These are phyloP conservation scores for Arthrobotrys sphaeroides DNA, from an alignment of 2,329 filamentous ascomycete genomes.

Conservation along the genomic window DNA sequence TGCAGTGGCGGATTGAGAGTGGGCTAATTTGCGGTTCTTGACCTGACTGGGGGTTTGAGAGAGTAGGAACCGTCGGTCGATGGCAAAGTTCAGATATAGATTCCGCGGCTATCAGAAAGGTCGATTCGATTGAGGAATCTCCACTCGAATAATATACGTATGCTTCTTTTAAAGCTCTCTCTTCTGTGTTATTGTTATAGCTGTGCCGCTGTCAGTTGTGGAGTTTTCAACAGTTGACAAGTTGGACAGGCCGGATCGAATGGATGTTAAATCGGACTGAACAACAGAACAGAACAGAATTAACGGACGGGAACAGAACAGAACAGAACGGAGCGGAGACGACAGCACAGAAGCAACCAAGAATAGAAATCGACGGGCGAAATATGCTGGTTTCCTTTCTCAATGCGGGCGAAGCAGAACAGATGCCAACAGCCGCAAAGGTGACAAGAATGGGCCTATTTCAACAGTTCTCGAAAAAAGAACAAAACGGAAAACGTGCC, in stretches of 20 bases:
- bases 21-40: slow-evolving; percentile 16
- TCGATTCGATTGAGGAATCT: slow-evolving; percentile 13
- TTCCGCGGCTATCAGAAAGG: slow-evolving; percentile 18
- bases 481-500: slow-evolving; percentile 26
- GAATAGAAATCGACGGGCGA: slow-evolving; percentile 6
- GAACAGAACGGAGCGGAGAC: not conserved
- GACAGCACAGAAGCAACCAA: slow-evolving; percentile 20
- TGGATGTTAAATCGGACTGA: slow-evolving; percentile 15
- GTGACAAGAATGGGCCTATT: slow-evolving; percentile 7
- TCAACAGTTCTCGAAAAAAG: slow-evolving; percentile 22
- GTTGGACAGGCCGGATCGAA: not conserved
- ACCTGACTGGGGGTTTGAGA: slow-evolving; percentile 16
- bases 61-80: not conserved
- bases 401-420: not conserved
- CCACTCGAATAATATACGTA: slow-evolving; percentile 6
- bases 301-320: not conserved
- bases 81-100: slow-evolving; percentile 25
- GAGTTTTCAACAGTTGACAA: not conserved
- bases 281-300: slow-evolving; percentile 2
- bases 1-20: slow-evolving; percentile 46
- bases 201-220: slow-evolving; percentile 11
- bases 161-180: not conserved
- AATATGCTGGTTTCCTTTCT: not conserved
- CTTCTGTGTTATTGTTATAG: not conserved
- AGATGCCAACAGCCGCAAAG: not conserved